Conservation (phyloP, 1,139 yeast genomes). For the Blastobotrys elegans region DNA sequence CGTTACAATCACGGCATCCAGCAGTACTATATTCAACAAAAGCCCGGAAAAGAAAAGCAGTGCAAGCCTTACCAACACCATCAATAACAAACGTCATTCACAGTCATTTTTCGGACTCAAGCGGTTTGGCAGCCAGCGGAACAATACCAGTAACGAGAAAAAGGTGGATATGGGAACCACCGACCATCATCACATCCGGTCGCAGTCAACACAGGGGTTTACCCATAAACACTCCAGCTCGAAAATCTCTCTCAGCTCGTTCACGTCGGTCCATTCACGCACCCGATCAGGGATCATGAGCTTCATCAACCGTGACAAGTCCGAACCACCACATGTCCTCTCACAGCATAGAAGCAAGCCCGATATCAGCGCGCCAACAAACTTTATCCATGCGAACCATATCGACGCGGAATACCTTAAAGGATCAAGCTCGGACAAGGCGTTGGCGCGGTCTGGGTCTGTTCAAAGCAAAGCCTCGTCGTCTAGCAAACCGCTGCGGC, state of each 20-base stretch:
- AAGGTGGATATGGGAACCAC: not conserved
- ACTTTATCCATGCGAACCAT: constrained; percentile 27
- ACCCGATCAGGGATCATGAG: constrained; percentile 6
- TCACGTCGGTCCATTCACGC: constrained; percentile 1
- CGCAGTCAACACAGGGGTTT: not conserved
- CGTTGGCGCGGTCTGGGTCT: constrained; percentile 10
- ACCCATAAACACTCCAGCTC: not conserved
- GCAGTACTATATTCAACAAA: not conserved
- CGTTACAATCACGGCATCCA: not conserved
- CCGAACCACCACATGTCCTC: not conserved
- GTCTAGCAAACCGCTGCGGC: not conserved
- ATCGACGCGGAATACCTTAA: constrained; percentile 21
- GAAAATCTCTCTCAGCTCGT: constrained; percentile 3
- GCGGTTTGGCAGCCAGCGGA: constrained; percentile 12
- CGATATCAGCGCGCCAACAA: constrained; percentile 25
- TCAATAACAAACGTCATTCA: not conserved
- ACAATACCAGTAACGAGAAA: constrained; percentile 1
- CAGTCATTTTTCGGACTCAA: constrained; percentile 5
- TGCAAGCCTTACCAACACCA: constrained; percentile 3
- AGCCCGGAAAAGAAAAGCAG: not conserved
- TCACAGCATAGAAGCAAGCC: not conserved
- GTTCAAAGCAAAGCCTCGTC: constrained; percentile 2
- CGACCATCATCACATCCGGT: not conserved
- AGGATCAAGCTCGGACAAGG: constrained; percentile 12
- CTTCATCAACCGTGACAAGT: constrained; percentile 2